Conservation (phyloP, 257 asterid genomes). For the Ajuga chamaepitys region DNA sequence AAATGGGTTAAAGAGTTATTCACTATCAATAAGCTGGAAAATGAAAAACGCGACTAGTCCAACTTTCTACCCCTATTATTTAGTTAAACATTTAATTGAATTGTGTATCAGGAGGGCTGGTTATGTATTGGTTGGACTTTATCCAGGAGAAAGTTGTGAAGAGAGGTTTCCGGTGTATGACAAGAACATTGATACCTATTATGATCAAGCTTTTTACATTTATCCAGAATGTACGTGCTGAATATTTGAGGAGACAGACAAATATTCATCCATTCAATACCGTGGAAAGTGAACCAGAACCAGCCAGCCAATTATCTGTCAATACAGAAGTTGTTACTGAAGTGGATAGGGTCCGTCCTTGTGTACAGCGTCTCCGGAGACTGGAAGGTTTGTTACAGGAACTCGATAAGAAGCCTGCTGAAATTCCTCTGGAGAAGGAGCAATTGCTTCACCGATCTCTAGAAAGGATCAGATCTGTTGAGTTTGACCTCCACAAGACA, state of each 20-base stretch:
- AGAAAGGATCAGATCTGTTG: slow-evolving; percentile 81
- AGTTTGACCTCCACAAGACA: slow-evolving; percentile 83
- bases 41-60: background rate
- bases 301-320: slow-evolving; percentile 19
- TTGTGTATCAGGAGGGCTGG: slow-evolving; percentile 35
- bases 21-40: background rate
- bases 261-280: slow-evolving; percentile 46
- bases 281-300: slow-evolving; percentile 37
- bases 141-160: slow-evolving; percentile 55
- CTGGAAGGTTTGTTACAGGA: slow-evolving; percentile 72
- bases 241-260: slow-evolving; percentile 53
- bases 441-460: slow-evolving; percentile 71
- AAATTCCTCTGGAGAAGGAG: slow-evolving; percentile 79
- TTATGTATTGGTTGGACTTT: slow-evolving; percentile 38
- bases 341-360: slow-evolving; percentile 50
- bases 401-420: slow-evolving; percentile 58
- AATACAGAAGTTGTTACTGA: slow-evolving; percentile 30
- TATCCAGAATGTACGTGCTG: slow-evolving; percentile 36
- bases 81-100: background rate
- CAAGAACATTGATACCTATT: slow-evolving; percentile 45
- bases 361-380: slow-evolving; percentile 68
- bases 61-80: background rate
- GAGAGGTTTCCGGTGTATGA: slow-evolving; percentile 46
- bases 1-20: background rate
- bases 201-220: slow-evolving; percentile 33